Conservation (phyloP, 2,329 filamentous ascomycete genomes). For the Colletotrichum aenigma region DNA sequence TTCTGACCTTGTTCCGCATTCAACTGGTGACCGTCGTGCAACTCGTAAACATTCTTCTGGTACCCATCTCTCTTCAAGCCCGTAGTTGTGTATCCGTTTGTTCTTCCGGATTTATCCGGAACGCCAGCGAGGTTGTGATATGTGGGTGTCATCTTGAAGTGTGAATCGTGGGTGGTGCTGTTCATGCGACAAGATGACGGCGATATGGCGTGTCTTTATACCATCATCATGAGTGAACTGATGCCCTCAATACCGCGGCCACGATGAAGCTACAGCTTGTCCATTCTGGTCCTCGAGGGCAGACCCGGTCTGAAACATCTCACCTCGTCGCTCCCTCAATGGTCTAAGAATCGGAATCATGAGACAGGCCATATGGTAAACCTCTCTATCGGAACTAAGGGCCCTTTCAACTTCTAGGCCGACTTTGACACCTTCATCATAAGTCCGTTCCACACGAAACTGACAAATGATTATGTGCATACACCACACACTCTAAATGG, state of each 20-base stretch:
- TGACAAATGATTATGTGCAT: background rate
- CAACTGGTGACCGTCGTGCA: background rate
- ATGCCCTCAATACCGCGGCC: background rate
- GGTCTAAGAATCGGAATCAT: background rate
- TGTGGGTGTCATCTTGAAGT: background rate
- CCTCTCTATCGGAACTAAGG: background rate
- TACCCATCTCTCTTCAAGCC: background rate
- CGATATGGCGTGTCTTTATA: background rate
- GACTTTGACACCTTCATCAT: background rate
- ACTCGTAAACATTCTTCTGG: background rate
- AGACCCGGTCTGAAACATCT: background rate
- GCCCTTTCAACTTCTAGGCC: background rate
- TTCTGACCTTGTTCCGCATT: background rate
- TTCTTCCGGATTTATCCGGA: background rate
- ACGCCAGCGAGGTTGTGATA: background rate
- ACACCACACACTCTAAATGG: background rate
- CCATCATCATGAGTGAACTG: accelerated
- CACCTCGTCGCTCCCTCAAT: background rate
- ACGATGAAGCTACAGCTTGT: background rate
- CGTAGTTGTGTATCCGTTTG: background rate
- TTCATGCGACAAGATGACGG: background rate
- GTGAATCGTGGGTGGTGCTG: background rate
- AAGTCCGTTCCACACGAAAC: background rate
- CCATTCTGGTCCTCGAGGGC: background rate
- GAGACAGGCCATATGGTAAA: background rate